A percentile compares a stretch with the other conserved stretches of the same genome.
phyloP scores from a whole-genome alignment of 2,329 filamentous ascomycete species.

The Blastomyces gilchristii region DNA sequence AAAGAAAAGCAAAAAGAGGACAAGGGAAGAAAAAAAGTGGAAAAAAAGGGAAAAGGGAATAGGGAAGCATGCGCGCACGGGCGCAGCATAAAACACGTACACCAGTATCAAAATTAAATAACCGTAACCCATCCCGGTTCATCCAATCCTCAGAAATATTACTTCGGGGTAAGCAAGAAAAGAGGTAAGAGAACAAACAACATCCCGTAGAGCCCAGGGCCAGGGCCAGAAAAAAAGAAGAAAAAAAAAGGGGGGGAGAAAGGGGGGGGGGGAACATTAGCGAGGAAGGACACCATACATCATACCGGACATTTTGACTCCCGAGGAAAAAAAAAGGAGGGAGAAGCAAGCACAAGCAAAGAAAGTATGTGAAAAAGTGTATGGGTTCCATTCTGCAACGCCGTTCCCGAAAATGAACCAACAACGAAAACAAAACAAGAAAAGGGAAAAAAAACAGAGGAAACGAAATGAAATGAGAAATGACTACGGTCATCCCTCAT shows the following conservation, averaged over 20 bases:
- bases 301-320: background rate
- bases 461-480: background rate
- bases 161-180: background rate
- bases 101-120: background rate
- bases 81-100: background rate
- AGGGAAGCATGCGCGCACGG: too few species aligned
- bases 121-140: background rate
- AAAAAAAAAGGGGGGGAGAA: too few species aligned
- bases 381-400: conserved; percentile 3
- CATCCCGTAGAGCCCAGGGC: too few species aligned
- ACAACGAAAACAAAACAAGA: background rate
- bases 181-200: too few species aligned
- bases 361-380: too few species aligned
- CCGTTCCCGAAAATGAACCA: background rate
- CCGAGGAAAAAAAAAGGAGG: background rate
- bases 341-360: too few species aligned
- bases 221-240: too few species aligned
- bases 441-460: background rate
- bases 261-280: too few species aligned
- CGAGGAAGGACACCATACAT: background rate
- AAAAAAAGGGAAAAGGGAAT: background rate
- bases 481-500: background rate
- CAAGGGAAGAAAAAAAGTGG: background rate
- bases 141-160: background rate
- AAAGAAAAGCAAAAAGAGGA: too few species aligned